Conservation (phyloP, 2,329 filamentous ascomycete genomes). For the Phyllosticta citribraziliensis region DNA sequence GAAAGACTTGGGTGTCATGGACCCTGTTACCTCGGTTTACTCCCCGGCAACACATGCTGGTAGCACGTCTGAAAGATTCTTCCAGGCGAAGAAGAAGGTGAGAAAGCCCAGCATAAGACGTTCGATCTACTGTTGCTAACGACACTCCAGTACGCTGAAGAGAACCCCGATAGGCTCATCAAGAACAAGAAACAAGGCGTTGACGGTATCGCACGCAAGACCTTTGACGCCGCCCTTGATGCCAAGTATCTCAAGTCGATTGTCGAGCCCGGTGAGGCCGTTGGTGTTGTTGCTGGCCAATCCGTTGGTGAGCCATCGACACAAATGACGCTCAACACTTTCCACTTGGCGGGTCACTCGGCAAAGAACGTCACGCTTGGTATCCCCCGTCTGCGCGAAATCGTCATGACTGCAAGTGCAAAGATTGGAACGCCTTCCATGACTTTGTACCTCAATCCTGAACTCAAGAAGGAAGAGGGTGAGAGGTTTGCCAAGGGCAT, state of each 20-base stretch:
- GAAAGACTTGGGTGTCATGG: conserved; percentile 55
- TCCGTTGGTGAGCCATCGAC: conserved; percentile 96
- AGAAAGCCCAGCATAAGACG: conserved; percentile 13
- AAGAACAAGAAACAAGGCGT: conserved; percentile 49
- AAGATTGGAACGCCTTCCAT: conserved; percentile 85
- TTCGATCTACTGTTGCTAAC: conserved; percentile 13
- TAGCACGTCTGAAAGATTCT: conserved; percentile 83
- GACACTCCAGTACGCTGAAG: conserved; percentile 57
- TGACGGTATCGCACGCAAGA: conserved; percentile 53
- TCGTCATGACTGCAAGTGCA: conserved; percentile 91
- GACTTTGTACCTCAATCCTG: conserved; percentile 69
- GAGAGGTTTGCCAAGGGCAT: conserved; percentile 86
- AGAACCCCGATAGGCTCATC: conserved; percentile 55
- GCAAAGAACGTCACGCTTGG: conserved; percentile 97
- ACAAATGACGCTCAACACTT: conserved; percentile 98
- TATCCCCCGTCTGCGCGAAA: conserved; percentile 94
- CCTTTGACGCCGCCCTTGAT: conserved; percentile 74
- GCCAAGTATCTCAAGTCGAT: conserved; percentile 89
- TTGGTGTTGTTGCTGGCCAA: conserved; percentile 93
- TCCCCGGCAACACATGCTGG: conserved; percentile 71
- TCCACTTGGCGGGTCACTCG: conserved; percentile 97
- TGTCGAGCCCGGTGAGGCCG: conserved; percentile 89
- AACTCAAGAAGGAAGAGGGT: conserved; percentile 57
- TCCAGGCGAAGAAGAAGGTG: conserved; percentile 54
- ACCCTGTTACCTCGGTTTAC: conserved; percentile 64